A percentile compares a stretch with the other conserved stretches of the same genome.
Conservation (phyloP, 108 stramenopile genomes). For the Heterococcus sp. region DNA sequence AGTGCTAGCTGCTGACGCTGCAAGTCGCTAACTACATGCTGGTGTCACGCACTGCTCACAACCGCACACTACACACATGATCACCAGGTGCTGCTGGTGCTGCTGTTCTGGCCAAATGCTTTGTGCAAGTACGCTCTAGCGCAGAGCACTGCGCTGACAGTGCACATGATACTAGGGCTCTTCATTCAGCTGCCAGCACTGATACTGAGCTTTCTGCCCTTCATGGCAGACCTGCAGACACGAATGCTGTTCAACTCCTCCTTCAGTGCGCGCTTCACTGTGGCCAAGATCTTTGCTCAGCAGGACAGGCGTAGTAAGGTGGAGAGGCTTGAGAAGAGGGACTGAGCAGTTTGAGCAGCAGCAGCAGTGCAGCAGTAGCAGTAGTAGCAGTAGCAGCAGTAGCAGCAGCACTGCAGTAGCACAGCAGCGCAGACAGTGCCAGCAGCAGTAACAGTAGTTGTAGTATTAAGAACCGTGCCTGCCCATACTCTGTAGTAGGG, state of each 20-base stretch:
- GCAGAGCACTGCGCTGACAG: neutral
- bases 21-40: slow-evolving; percentile 19
- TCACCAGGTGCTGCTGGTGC: neutral
- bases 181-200: slow-evolving; percentile 31
- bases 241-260: slow-evolving; percentile 42
- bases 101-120: neutral
- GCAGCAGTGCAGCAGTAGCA: too few relatives aligned
- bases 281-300: slow-evolving; percentile 31
- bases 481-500: too few relatives aligned
- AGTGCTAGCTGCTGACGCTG: slow-evolving; percentile 36
- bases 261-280: slow-evolving; percentile 29
- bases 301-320: neutral
- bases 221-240: slow-evolving; percentile 41
- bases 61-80: slow-evolving; percentile 16
- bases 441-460: too few relatives aligned
- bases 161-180: slow-evolving; percentile 22
- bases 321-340: too few relatives aligned
- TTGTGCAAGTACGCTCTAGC: slow-evolving; percentile 6
- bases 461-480: too few relatives aligned
- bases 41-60: neutral
- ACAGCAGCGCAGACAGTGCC: too few relatives aligned
- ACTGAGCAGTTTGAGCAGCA: too few relatives aligned
- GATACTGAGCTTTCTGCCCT: slow-evolving; percentile 39
- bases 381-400: too few relatives aligned
- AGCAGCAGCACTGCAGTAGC: too few relatives aligned